These are phyloP conservation scores for Jacaranda copaia DNA, from an alignment of 257 asterid species.

Conservation along the genomic window DNA sequence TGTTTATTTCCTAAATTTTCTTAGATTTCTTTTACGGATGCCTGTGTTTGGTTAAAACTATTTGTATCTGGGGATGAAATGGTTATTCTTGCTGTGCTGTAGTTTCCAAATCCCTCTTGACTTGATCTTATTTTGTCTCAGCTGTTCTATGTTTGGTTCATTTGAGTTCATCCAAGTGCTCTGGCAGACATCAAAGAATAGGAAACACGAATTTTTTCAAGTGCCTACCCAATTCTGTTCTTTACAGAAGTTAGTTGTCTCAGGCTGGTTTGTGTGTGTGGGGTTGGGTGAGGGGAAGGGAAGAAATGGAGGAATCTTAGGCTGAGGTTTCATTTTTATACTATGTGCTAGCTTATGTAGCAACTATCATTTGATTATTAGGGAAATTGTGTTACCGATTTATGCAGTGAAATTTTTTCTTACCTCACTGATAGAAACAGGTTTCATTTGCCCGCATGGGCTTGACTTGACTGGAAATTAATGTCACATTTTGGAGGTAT, in stretches of 20 bases:
- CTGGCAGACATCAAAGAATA: constrained; percentile 2
- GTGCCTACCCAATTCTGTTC: background rate
- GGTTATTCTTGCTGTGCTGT: background rate
- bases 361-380: background rate
- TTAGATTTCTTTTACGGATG: constrained; percentile 3
- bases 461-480: background rate
- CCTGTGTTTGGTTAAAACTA: background rate
- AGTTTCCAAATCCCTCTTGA: constrained; percentile 9
- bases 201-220: background rate
- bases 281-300: background rate
- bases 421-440: background rate
- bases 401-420: background rate
- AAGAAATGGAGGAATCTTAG: background rate
- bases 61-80: constrained; percentile 1
- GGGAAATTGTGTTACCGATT: constrained; percentile 3
- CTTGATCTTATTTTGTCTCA: constrained; percentile 8
- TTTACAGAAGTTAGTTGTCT: background rate
- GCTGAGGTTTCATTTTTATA: background rate
- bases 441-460: background rate
- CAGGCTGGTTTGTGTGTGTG: background rate
- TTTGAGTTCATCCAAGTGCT: constrained; percentile 15
- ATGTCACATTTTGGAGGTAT: background rate
- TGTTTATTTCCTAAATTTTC: constrained; percentile 13
- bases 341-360: background rate
- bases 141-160: background rate